Base-by-base conservation (phyloP, 768 basidiomycete species). In the Pisolithus marmoratus region DNA sequence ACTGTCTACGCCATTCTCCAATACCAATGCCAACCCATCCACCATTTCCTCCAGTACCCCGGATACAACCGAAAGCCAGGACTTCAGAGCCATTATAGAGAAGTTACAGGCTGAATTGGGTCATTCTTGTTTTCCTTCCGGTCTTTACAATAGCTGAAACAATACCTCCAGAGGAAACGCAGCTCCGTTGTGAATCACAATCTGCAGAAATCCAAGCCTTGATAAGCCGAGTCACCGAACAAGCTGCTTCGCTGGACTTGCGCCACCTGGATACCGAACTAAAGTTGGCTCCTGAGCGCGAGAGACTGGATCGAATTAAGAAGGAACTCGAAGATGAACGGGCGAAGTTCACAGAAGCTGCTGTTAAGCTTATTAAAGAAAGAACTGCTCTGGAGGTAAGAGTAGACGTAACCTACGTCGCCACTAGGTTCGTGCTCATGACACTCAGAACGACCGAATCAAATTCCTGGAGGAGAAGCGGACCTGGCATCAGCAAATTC, bases 391-490 rank as follows among this genome's bases (percentile, higher is more conserved):
- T 90, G 12, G 86, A 90, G 79, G 89, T 88, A 63, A 42, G 52
- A 52, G 51, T 27, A n/a, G 0, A 41, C 36, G 29, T n/a, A 50
- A 38, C 34, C 14, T 53, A 24, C 20, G 49, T 46, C 46, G 49
- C 29, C 15, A 23, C 24, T 20, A n/a, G 24, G 17, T n/a, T 24
- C 20, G 41, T 41, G 40, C 52, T 54, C 37, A 61, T 38, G 37
- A 29, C 24, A 31, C 23, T 47, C 57, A 90, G 87, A 78, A 77
- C 9, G 84, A 87, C 60, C 76, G 80, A 20, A 61, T 81, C 24
- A 75, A 74, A 50, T 74, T 89, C 38, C 41, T 78, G 45, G 85
- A 89, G 55, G 87, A 90, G 63, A 85, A 80, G 60, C 77, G 84
- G n/a, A 70, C 76, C n/a, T 88, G 84, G 87, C 76, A 84, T 51